A percentile compares a stretch with the other conserved stretches of the same genome.
Evolutionary conservation across 164 flowering plant species (phyloP).

Genomic region (Kalanchoe fedtschenkoi): DNA sequence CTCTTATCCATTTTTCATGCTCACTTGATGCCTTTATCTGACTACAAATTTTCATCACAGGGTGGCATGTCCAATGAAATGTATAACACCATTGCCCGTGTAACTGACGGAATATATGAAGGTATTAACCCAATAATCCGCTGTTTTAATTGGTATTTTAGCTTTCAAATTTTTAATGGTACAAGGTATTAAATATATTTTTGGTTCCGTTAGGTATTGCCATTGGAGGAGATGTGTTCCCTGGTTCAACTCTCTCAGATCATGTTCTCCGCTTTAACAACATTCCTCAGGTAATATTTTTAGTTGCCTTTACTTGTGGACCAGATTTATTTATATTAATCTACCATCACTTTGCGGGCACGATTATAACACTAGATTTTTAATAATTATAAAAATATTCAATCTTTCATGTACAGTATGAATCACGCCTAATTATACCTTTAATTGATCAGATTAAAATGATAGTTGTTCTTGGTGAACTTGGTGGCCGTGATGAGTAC

Average conservation of each 20-base stretch:
- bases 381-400: no score
- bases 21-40: not conserved
- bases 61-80: conserved; percentile 99
- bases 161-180: conserved; percentile 2
- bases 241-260: conserved; percentile 96
- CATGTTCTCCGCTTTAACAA: conserved; percentile 92
- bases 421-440: not conserved
- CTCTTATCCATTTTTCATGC: not conserved
- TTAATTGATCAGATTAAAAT: conserved; percentile 57
- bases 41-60: conserved; percentile 25
- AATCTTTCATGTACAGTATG: no score
- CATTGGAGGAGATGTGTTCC: conserved; percentile 99
- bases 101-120: conserved; percentile 97
- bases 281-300: conserved; percentile 71
- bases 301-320: not conserved
- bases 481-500: conserved; percentile 97
- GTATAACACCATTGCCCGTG: conserved; percentile 91
- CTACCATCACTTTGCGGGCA: no score
- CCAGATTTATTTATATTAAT: not conserved
- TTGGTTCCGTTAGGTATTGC: conserved; percentile 65
- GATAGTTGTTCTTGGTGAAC: conserved; percentile 98
- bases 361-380: no score
- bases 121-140: conserved; percentile 27
- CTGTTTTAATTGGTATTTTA: not conserved
- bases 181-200: not conserved